Evolutionary conservation across 1,284 basidiomycete genomes (phyloP), one percentile per base, ranked within the genome.

Genomic region (Ustilago esculenta): DNA sequence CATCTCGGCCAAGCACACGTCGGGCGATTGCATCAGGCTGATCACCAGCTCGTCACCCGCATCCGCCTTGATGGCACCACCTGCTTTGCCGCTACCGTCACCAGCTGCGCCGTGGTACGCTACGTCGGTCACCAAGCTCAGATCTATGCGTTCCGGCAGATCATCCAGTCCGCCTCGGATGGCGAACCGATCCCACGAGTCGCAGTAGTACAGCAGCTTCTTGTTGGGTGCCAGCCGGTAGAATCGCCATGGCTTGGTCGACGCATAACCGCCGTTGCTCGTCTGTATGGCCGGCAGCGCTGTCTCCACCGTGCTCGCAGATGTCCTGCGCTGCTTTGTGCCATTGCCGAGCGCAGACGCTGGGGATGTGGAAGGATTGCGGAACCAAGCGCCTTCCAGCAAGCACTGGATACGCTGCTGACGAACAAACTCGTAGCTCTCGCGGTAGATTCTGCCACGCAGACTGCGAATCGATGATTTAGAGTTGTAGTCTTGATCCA

Each of bases 371-470:
- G 48, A 25, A 11, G 35, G 32, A 75, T 90, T 91, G 67, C 90
- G 86, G 82, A 94, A 94, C 92, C 92, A 94, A 30, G 92, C 90
- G n/a, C 92, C 92, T 77, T 92, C 90, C 43, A 92, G 83, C 36
- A 95, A 82, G 78, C 92, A 94, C 69, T 92, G 90, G 73, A 94
- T 89, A 40, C 94, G 86, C 83, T 98, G 94, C 79, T 92, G 90
- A 25, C 90, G 86, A 24, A 98, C 90, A 76, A 96, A 95, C 76
- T 95, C 93, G 76, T 89, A 93, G 14, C 92, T 94, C 79, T 97
- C 94, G 73, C 89, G 90, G 84, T 92, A 91, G 33, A 97, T 85
- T 75, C 92, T 91, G 24, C 89, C 90, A 34, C 92, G 88, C 51
- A 98, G 84, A 80, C 92, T 93, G n/a, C 71, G 50, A 43, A 79